Evolutionary conservation across 495 filamentous ascomycete species (phyloP).

Genomic region (Darksidea phi): DNA sequence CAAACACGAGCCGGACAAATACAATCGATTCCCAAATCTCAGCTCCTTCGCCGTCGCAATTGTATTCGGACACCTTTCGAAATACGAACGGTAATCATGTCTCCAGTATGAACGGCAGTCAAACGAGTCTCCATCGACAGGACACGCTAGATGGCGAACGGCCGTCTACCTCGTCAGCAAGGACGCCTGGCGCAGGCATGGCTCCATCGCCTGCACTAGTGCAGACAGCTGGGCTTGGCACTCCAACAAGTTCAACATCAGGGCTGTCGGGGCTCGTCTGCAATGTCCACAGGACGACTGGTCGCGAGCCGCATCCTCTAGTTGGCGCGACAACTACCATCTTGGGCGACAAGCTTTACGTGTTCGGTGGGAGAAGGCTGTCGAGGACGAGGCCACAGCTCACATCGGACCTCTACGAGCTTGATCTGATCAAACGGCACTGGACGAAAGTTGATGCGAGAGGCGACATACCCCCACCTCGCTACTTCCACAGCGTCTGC

Average conservation of each 20-base stretch:
- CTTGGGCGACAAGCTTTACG: constrained; percentile 89
- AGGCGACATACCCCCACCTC: constrained; percentile 82
- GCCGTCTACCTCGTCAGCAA: constrained; percentile 48
- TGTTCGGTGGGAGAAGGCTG: constrained; percentile 87
- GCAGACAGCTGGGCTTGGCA: constrained; percentile 37
- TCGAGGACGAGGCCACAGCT: constrained; percentile 78
- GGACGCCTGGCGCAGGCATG: constrained; percentile 33
- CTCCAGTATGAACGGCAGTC: constrained; percentile 54
- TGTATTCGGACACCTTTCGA: constrained; percentile 34
- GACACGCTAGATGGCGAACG: constrained; percentile 50
- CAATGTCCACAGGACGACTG: constrained; percentile 89
- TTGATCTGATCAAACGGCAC: constrained; percentile 86
- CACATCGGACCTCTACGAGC: constrained; percentile 85
- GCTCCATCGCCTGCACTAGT: constrained; percentile 28
- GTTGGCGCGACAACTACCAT: constrained; percentile 96
- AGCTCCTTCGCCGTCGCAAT: constrained; percentile 44
- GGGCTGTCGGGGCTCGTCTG: constrained; percentile 85
- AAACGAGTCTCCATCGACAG: constrained; percentile 56
- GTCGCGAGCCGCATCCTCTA: constrained; percentile 82
- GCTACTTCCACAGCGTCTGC: constrained; percentile 97
- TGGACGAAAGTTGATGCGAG: constrained; percentile 85
- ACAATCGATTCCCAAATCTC: constrained; percentile 62
- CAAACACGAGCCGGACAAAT: constrained; percentile 49
- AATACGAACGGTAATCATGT: constrained; percentile 31
- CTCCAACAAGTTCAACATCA: constrained; percentile 37